Percentiles rank a stretch among this genome's conserved stretches.
Conservation (phyloP, 176 grass and related monocot species). For the Areca catechu region DNA sequence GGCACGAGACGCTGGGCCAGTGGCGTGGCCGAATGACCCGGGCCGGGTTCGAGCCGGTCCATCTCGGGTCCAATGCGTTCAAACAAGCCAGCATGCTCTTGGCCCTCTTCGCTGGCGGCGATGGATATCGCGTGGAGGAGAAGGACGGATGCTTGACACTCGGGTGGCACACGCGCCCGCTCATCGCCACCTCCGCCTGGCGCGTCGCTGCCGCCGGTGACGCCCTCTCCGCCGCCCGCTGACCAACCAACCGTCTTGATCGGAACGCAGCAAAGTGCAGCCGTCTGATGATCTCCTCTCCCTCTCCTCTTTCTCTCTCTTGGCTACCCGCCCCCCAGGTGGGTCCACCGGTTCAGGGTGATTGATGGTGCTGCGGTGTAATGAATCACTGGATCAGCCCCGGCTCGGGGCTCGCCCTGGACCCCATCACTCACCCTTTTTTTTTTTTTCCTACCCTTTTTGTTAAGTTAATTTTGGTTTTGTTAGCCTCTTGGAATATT, state of each 20-base stretch:
- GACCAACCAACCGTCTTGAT: not conserved
- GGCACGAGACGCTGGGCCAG: conserved; percentile 71
- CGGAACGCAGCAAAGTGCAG: too few species aligned
- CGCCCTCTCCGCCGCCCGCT: not conserved
- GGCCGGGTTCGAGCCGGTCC: conserved; percentile 71
- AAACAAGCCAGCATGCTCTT: conserved; percentile 94
- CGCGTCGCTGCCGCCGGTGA: conserved; percentile 33
- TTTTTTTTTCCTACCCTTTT: too few species aligned
- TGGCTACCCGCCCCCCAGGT: too few species aligned
- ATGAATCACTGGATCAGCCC: too few species aligned
- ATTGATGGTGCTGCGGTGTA: too few species aligned
- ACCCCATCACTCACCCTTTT: too few species aligned
- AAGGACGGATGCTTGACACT: conserved; percentile 85
- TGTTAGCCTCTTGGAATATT: too few species aligned
- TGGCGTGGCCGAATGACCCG: conserved; percentile 57
- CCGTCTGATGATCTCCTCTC: too few species aligned
- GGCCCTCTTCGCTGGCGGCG: conserved; percentile 74
- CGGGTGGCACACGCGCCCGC: conserved; percentile 75
- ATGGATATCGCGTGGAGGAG: conserved; percentile 89
- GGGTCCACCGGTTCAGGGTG: too few species aligned
- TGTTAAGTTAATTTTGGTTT: too few species aligned
- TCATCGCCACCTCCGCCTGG: conserved; percentile 96
- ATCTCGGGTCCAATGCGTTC: conserved; percentile 89
- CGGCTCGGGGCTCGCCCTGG: too few species aligned
- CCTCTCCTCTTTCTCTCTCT: too few species aligned